These are phyloP conservation scores for Fusarium chaquense DNA, from an alignment of 2,329 filamentous ascomycete genomes.

Conservation along the genomic window DNA sequence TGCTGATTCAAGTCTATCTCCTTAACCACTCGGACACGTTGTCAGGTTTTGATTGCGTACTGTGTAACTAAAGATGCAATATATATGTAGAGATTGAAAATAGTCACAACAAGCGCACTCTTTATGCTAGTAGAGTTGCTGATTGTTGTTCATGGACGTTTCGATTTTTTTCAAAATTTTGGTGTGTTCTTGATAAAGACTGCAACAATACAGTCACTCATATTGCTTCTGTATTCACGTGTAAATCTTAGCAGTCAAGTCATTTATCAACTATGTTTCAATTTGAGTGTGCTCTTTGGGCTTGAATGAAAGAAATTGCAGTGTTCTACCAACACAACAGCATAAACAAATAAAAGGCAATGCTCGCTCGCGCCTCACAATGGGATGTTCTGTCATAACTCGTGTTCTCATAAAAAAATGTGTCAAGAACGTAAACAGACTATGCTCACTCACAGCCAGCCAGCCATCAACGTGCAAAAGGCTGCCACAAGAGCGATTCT, in stretches of 20 bases:
- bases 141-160: background rate
- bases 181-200: no score
- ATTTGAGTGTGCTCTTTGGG: background rate
- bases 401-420: constrained; percentile 5
- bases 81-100: background rate
- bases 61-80: rapidly evolving
- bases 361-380: constrained; percentile 6
- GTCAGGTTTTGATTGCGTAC: constrained; percentile 1
- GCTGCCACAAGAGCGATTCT: constrained; percentile 8
- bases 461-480: constrained; percentile 11
- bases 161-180: background rate
- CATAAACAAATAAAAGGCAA: background rate
- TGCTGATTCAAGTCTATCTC: constrained; percentile 19
- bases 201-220: background rate
- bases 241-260: background rate
- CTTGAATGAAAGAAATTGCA: background rate
- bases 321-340: background rate
- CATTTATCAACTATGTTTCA: background rate
- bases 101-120: no score
- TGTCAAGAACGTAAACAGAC: background rate
- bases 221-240: background rate
- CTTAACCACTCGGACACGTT: constrained; percentile 33
- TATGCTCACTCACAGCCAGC: constrained; percentile 21
- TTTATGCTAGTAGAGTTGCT: background rate
- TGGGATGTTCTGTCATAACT: constrained; percentile 9